These are phyloP conservation scores for Ganoderma boninense DNA, from an alignment of 1,284 basidiomycete genomes.

Conservation along the genomic window DNA sequence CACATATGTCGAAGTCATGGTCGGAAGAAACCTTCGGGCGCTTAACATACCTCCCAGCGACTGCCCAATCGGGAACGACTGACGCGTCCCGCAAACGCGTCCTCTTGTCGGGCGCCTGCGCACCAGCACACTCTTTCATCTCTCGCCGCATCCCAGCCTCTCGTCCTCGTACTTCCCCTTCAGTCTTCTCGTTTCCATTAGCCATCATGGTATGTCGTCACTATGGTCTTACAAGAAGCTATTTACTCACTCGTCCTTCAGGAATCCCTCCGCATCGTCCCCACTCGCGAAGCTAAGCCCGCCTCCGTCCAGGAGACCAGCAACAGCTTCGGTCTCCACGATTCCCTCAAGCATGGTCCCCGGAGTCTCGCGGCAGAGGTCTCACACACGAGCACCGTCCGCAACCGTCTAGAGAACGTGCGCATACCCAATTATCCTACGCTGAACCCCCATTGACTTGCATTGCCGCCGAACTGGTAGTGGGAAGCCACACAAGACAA, in stretches of 20 bases:
- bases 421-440: conserved; percentile 31
- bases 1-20: too few relatives aligned
- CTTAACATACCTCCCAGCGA: not conserved
- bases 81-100: conserved; percentile 33
- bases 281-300: conserved; percentile 60
- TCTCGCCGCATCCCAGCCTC: not conserved
- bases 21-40: not conserved
- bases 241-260: conserved; percentile 34
- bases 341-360: conserved; percentile 80
- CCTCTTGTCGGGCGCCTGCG: conserved; percentile 1
- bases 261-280: conserved; percentile 78
- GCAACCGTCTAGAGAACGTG: conserved; percentile 75
- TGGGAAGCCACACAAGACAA: conserved; percentile 96
- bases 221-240: fast-evolving
- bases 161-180: not conserved
- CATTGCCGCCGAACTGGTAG: conserved; percentile 49
- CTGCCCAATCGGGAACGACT: conserved; percentile 24
- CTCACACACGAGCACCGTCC: conserved; percentile 62
- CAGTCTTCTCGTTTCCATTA: not conserved
- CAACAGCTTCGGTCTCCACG: conserved; percentile 80
- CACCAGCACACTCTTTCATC: not conserved
- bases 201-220: not conserved
- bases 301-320: conserved; percentile 75
- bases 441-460: not conserved
- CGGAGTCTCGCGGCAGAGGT: conserved; percentile 78